Base-by-base conservation (phyloP, 805 yeast species). In the Lipomyces japonicus region DNA sequence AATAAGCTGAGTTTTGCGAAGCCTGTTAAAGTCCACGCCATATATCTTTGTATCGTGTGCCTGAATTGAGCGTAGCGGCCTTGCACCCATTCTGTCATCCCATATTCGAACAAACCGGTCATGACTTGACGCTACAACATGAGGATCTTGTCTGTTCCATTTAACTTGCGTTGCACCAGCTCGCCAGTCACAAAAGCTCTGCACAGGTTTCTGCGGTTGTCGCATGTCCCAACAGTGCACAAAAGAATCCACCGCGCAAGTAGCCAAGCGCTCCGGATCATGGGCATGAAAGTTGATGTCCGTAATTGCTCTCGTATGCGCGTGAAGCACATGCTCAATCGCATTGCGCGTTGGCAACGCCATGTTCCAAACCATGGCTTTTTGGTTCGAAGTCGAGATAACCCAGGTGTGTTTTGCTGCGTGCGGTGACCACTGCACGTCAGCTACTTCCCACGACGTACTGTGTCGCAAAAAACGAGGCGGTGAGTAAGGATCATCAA, bases 361-460 rank as follows among this genome's bases (percentile, higher is more conserved):
- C 53, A 93, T 68, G 68, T 93, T 91, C 98, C 98, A 93, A 3
- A 93, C 79, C 63, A 93, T 74, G 1, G 96, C 97, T 69, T 91
- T 91, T 64, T 91, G 98, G 66, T 91, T 93, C 1, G 95, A 84
- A 0, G 97, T 88, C 0, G 96, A 86, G 1, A 91, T 84, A 38
- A 93, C 87, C 95, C 97, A 90, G 4, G 84, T 75, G 1, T 95
- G 91, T 58, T 86, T 86, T 1, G 82, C 75, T 4, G 77, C 73
- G 64, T 93, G 97, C 0, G 97, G 96, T 2, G 95, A 86, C 97
- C 98, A 93, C 67, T 93, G 97, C 1, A 91, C 97, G 65, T 91
- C 97, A 0, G 98, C 96, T 2, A 93, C 98, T 66, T 93, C 97
- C 97, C 97, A 93, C 0, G 95, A 81, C 0, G 97, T 91, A 31